Evolutionary conservation across 345 rosid species (phyloP).

Genomic region (Syzygium aqueum): DNA sequence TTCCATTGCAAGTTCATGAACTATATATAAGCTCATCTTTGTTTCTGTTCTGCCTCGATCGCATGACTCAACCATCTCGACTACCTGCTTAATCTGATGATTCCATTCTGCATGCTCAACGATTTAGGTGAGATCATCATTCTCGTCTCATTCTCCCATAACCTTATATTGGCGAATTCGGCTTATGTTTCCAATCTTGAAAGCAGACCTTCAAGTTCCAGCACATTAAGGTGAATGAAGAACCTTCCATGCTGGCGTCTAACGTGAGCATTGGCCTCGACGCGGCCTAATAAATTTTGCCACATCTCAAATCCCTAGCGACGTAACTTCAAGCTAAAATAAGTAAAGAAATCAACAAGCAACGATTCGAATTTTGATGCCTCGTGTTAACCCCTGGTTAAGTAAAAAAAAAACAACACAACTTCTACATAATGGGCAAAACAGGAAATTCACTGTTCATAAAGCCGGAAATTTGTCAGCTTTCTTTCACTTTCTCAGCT

Average conservation of each 20-base stretch:
- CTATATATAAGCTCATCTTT: neutral
- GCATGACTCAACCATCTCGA: neutral
- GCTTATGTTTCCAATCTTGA: neutral
- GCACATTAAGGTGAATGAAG: too few species aligned
- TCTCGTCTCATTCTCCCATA: neutral
- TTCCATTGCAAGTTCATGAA: neutral
- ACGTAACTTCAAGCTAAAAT: neutral
- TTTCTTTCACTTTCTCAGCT: neutral
- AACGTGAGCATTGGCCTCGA: neutral
- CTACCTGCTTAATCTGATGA: neutral
- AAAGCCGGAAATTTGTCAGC: neutral
- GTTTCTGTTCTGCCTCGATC: neutral
- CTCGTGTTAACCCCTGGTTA: neutral
- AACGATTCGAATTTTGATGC: neutral
- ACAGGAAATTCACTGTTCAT: neutral
- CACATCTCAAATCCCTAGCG: neutral
- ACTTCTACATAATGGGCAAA: neutral
- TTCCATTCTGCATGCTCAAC: neutral
- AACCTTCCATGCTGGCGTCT: neutral
- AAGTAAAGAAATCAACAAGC: neutral
- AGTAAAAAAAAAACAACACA: neutral
- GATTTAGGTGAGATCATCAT: neutral
- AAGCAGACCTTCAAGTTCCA: neutral
- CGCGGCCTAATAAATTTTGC: neutral
- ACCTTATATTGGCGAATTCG: neutral